Evolutionary conservation across 441 rosid genomes (phyloP).

Genomic region (Hura crepitans): DNA sequence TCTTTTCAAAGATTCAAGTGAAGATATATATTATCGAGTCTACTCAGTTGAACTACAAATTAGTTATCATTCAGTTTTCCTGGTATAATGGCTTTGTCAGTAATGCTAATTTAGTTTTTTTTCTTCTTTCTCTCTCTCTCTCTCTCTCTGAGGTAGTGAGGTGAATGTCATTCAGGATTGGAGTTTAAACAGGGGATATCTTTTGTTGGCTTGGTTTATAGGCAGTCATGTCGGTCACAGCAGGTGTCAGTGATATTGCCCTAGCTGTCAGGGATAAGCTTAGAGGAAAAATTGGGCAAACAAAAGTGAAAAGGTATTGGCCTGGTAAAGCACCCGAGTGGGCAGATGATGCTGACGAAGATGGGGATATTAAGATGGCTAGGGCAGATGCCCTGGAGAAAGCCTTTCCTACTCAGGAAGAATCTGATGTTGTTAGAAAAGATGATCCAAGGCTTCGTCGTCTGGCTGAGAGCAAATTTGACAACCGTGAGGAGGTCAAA

Average conservation of each 20-base stretch:
- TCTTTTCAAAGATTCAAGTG: too few relatives aligned
- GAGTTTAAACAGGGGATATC: not conserved
- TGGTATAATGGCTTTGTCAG: not conserved
- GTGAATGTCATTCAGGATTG: not conserved
- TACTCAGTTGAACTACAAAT: too few relatives aligned
- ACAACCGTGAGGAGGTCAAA: constrained; percentile 73
- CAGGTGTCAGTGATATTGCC: constrained; percentile 60
- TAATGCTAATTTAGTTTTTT: not conserved
- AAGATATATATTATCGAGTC: too few relatives aligned
- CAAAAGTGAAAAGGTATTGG: constrained; percentile 85
- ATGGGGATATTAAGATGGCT: constrained; percentile 60
- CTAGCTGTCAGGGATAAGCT: constrained; percentile 67
- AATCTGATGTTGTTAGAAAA: constrained; percentile 38
- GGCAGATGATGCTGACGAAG: constrained; percentile 81
- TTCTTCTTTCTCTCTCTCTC: not conserved
- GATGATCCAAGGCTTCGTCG: constrained; percentile 87
- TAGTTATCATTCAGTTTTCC: too few relatives aligned
- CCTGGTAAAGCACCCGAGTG: constrained; percentile 90
- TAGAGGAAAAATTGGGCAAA: constrained; percentile 71
- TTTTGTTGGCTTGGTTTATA: not conserved
- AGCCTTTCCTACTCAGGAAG: constrained; percentile 55
- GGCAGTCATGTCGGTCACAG: constrained; percentile 67
- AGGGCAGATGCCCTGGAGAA: constrained; percentile 51
- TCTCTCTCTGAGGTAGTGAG: not conserved
- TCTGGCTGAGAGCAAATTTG: constrained; percentile 63